Percentiles rank a stretch among this genome's conserved stretches.
These are phyloP conservation scores for Pelargonium nanum DNA, from an alignment of 345 rosid species.

Conservation along the genomic window DNA sequence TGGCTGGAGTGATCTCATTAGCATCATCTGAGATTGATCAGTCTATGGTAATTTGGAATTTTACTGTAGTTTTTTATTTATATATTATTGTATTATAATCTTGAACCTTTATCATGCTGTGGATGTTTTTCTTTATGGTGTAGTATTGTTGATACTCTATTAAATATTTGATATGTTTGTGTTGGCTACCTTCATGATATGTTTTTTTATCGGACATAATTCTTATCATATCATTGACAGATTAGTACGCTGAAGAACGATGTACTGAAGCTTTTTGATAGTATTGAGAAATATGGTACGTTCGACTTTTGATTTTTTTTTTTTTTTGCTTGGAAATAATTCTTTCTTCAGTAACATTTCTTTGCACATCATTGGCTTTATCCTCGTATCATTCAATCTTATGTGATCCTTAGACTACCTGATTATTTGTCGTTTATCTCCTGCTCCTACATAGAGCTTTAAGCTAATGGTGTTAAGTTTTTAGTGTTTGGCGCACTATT, in stretches of 20 bases:
- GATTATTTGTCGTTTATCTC: background rate
- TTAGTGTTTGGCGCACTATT: background rate
- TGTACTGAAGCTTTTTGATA: constrained; percentile 76
- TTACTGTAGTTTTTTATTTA: background rate
- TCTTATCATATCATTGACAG: constrained; percentile 27
- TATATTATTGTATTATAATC: background rate
- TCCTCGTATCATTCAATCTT: background rate
- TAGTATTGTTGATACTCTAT: too few species aligned
- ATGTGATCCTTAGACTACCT: too few species aligned
- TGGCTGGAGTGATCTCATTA: constrained; percentile 74
- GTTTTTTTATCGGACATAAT: background rate
- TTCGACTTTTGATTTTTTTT: constrained; percentile 1
- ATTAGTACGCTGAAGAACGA: constrained; percentile 51
- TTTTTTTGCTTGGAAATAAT: too few species aligned
- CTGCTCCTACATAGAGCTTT: background rate
- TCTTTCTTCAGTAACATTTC: background rate
- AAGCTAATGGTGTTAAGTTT: background rate
- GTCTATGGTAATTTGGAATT: constrained; percentile 51
- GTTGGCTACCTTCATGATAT: background rate
- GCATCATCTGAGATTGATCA: constrained; percentile 67
- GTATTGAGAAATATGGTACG: constrained; percentile 76
- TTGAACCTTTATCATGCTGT: background rate
- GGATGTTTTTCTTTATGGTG: background rate
- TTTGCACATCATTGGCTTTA: background rate
- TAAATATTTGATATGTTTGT: background rate